Conservation (phyloP, 2,329 filamentous ascomycete genomes). For the Leptographium radiaticola region DNA sequence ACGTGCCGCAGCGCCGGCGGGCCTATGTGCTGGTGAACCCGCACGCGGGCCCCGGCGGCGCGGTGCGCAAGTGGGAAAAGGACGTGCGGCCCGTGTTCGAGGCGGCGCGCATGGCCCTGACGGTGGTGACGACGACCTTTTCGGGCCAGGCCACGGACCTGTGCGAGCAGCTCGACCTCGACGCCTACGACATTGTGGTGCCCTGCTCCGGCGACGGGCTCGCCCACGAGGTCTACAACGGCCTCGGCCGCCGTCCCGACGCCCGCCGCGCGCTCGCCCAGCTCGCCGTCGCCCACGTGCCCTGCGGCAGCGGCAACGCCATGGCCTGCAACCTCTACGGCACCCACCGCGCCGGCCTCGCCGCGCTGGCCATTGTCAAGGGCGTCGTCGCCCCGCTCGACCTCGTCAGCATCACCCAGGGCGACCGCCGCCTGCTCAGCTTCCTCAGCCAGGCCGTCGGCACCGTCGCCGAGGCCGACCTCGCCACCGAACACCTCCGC, state of each 20-base stretch:
- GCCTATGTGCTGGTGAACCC: constrained; percentile 88
- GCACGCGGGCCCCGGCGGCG: constrained; percentile 70
- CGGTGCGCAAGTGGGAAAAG: constrained; percentile 57
- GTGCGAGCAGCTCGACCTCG: constrained; percentile 59
- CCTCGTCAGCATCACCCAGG: constrained; percentile 77
- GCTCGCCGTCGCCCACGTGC: constrained; percentile 74
- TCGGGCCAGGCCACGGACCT: constrained; percentile 70
- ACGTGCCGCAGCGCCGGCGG: constrained; percentile 52
- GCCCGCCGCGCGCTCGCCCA: constrained; percentile 60
- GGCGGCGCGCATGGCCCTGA: constrained; percentile 64
- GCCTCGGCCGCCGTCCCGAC: constrained; percentile 63
- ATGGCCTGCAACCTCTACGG: constrained; percentile 85
- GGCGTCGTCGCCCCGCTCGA: constrained; percentile 75
- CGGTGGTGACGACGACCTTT: constrained; percentile 58
- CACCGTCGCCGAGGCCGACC: constrained; percentile 78
- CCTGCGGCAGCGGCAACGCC: constrained; percentile 88
- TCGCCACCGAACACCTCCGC: constrained; percentile 78
- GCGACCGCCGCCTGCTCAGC: constrained; percentile 58
- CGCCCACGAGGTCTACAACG: constrained; percentile 90
- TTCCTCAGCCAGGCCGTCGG: constrained; percentile 87
- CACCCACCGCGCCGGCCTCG: constrained; percentile 58
- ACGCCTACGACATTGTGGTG: constrained; percentile 72
- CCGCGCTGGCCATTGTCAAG: constrained; percentile 77
- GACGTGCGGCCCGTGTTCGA: constrained; percentile 72
- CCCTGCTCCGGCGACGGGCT: constrained; percentile 88